A percentile compares a stretch with the other conserved stretches of the same genome.
These are phyloP conservation scores for Discostella stelligera DNA, from an alignment of 352 stramenopile species.

Conservation along the genomic window DNA sequence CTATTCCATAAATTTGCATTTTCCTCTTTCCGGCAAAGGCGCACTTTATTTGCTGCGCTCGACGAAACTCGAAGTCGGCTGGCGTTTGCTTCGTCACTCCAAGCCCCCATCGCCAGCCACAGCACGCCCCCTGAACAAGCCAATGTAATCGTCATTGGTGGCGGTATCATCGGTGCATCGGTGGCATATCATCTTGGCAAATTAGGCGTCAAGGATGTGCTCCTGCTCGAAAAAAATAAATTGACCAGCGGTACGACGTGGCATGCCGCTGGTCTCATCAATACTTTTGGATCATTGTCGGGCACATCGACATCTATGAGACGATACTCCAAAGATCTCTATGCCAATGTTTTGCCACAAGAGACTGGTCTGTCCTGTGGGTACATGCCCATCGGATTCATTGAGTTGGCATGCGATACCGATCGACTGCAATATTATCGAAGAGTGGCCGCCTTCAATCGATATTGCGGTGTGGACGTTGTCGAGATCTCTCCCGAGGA, in stretches of 20 bases:
- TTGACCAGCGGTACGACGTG: slow-evolving; percentile 84
- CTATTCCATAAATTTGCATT: too few relatives aligned
- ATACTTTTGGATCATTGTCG: slow-evolving; percentile 75
- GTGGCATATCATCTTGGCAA: slow-evolving; percentile 81
- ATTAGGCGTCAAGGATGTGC: slow-evolving; percentile 61
- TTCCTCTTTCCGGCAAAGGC: too few relatives aligned
- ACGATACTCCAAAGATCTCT: slow-evolving; percentile 75
- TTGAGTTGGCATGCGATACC: slow-evolving; percentile 64
- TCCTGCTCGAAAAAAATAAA: slow-evolving; percentile 77
- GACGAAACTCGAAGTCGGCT: too few relatives aligned
- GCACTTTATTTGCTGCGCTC: too few relatives aligned
- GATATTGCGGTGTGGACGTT: slow-evolving; percentile 71
- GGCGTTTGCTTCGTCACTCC: too few relatives aligned
- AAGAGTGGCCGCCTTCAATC: slow-evolving; percentile 74
- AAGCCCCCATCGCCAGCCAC: too few relatives aligned
- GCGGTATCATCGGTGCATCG: slow-evolving; percentile 82
- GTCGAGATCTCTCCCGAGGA: slow-evolving; percentile 66
- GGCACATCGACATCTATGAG: slow-evolving; percentile 66
- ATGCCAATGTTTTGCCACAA: slow-evolving; percentile 56
- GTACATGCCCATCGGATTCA: slow-evolving; percentile 71
- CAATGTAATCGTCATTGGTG: slow-evolving; percentile 79
- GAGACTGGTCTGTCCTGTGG: slow-evolving; percentile 72
- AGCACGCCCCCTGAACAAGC: slow-evolving; percentile 27
- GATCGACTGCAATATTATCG: slow-evolving; percentile 72
- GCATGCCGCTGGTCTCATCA: slow-evolving; percentile 81